Conservation (phyloP, 768 basidiomycete genomes). For the Trichaptum fuscoviolaceum region DNA sequence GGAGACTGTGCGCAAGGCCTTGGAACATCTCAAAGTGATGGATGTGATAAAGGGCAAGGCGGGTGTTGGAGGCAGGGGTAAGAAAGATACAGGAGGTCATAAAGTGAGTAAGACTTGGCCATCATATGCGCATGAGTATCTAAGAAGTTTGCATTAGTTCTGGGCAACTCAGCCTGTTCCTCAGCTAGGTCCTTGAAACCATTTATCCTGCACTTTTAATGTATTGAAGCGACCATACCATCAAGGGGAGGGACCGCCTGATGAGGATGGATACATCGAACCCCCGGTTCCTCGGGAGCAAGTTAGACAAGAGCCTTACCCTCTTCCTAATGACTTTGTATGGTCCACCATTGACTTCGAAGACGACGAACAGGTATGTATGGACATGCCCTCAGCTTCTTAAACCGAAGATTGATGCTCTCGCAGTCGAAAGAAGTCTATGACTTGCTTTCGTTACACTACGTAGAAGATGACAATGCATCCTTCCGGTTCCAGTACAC, state of each 20-base stretch:
- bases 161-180: conserved; percentile 98
- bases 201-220: background rate
- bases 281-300: conserved; percentile 68
- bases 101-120: conserved; percentile 41
- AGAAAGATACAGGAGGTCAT: conserved; percentile 81
- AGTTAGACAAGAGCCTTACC: conserved; percentile 83
- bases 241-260: conserved; percentile 56
- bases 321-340: conserved; percentile 87
- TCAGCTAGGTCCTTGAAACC: conserved; percentile 53
- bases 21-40: conserved; percentile 79
- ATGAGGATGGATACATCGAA: conserved; percentile 87
- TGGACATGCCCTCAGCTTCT: background rate
- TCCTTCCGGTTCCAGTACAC: conserved; percentile 97
- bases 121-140: conserved; percentile 8
- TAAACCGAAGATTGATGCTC: background rate
- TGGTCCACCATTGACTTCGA: conserved; percentile 83
- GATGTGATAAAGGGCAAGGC: conserved; percentile 81
- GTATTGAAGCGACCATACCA: background rate
- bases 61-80: conserved; percentile 68
- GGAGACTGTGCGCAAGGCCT: conserved; percentile 59
- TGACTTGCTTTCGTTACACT: conserved; percentile 85
- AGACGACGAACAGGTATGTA: conserved; percentile 63
- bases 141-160: conserved; percentile 48
- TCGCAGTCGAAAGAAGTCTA: conserved; percentile 84
- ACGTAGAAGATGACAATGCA: conserved; percentile 95